A percentile compares a stretch with the other conserved stretches of the same genome.
Conservation (phyloP, 2,329 filamentous ascomycete species). For the Xylariaceae sp. region DNA sequence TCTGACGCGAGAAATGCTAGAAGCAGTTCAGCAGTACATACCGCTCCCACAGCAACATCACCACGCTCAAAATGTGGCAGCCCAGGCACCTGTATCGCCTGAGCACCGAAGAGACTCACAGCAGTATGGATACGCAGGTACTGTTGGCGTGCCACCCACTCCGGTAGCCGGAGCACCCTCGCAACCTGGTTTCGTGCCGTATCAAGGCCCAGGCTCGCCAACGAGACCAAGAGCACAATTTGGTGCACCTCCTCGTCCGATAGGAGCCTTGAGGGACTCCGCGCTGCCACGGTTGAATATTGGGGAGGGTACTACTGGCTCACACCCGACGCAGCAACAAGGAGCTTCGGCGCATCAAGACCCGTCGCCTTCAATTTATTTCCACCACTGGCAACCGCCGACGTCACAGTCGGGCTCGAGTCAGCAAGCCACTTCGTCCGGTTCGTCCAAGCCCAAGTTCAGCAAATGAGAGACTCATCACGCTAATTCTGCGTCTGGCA, state of each 20-base stretch:
- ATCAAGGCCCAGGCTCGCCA: constrained; percentile 45
- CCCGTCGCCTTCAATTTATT: constrained; percentile 71
- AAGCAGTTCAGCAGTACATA: constrained; percentile 66
- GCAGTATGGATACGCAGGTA: constrained; percentile 39
- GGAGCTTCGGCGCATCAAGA: constrained; percentile 55
- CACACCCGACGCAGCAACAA: constrained; percentile 48
- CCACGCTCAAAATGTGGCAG: constrained; percentile 48
- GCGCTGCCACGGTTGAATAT: constrained; percentile 44
- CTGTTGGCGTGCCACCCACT: constrained; percentile 40
- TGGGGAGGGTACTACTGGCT: constrained; percentile 42
- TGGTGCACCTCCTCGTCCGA: constrained; percentile 35
- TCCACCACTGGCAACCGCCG: constrained; percentile 90
- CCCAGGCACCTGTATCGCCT: constrained; percentile 48
- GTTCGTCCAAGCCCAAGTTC: constrained; percentile 59
- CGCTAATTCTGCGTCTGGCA: constrained; percentile 45
- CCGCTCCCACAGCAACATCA: constrained; percentile 44
- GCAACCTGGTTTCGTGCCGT: constrained; percentile 39
- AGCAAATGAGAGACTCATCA: constrained; percentile 38
- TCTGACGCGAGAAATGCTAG: constrained; percentile 57
- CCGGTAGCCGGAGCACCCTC: constrained; percentile 39
- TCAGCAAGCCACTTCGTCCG: constrained; percentile 70
- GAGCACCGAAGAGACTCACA: constrained; percentile 53
- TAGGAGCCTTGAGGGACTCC: constrained; percentile 33
- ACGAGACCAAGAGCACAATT: constrained; percentile 46
- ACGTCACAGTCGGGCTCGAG: constrained; percentile 58